These are phyloP conservation scores for Grigorovia transvaalensis DNA, from an alignment of 805 yeast genomes.

Conservation along the genomic window DNA sequence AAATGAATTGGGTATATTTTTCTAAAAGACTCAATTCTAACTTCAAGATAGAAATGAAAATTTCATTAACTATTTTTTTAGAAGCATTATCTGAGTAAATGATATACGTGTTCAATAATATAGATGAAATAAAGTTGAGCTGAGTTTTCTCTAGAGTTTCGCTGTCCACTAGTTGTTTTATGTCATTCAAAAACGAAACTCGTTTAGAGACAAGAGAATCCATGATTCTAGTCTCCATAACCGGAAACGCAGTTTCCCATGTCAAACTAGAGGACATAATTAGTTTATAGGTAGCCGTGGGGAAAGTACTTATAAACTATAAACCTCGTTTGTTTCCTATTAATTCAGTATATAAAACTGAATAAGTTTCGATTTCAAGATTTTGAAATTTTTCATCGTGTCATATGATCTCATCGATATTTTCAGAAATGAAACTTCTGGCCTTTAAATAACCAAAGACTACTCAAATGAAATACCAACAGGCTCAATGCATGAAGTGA, in stretches of 20 bases:
- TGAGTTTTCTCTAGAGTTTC: conserved; percentile 13
- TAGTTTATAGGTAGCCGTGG: background rate
- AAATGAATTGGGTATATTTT: conserved; percentile 33
- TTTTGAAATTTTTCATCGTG: background rate
- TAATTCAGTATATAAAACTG: background rate
- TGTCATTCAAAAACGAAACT: conserved; percentile 20
- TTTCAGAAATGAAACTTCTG: no score
- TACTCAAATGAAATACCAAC: background rate
- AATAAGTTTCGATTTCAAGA: background rate
- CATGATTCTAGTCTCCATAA: conserved; percentile 12
- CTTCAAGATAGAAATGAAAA: conserved; percentile 31
- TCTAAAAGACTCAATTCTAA: conserved; percentile 28
- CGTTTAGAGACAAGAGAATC: conserved; percentile 19
- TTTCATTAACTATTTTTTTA: conserved; percentile 32
- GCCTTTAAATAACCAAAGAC: background rate
- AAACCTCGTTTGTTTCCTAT: background rate
- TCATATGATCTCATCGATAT: background rate
- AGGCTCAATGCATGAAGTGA: no score
- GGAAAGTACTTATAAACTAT: background rate
- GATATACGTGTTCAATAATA: conserved; percentile 38
- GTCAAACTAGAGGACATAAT: conserved; percentile 5
- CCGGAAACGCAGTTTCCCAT: conserved; percentile 20
- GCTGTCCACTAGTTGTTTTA: conserved; percentile 12
- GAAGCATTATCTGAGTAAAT: conserved; percentile 44
- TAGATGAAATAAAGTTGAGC: conserved; percentile 25